phyloP scores from a whole-genome alignment of 768 basidiomycete genomes.

The Mycena belliarum region DNA sequence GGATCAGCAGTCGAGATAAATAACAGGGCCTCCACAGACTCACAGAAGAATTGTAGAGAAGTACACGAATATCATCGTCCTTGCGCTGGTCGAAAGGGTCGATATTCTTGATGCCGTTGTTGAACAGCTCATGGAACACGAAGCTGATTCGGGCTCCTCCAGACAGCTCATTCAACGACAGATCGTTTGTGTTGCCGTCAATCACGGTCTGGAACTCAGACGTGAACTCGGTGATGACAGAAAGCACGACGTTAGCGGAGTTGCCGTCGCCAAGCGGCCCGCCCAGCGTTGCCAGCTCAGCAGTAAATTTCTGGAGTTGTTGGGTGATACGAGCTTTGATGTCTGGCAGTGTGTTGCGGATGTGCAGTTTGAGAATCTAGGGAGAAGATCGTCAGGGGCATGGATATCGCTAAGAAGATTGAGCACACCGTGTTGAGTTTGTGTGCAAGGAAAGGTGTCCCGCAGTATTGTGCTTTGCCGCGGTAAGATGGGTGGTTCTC shows the following conservation, averaged over 20 bases:
- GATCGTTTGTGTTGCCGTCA: conserved; percentile 95
- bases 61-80: conserved; percentile 94
- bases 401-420: conserved; percentile 1
- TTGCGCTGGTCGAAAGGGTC: conserved; percentile 99
- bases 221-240: conserved; percentile 98
- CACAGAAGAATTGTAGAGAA: conserved; percentile 97
- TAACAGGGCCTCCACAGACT: conserved; percentile 31
- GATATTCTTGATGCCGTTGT: conserved; percentile 92
- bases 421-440: conserved; percentile 84
- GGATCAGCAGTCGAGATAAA: background rate
- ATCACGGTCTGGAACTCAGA: conserved; percentile 95
- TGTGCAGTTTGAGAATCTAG: conserved; percentile 99
- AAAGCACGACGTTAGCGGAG: conserved; percentile 89
- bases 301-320: conserved; percentile 85
- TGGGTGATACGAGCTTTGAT: conserved; percentile 95
- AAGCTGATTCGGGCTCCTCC: conserved; percentile 99
- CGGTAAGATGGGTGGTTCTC: conserved; percentile 93
- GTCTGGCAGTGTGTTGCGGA: conserved; percentile 95
- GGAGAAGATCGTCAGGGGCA: background rate
- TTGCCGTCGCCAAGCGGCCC: conserved; percentile 89
- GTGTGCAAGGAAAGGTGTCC: conserved; percentile 93
- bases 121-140: conserved; percentile 98
- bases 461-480: conserved; percentile 93
- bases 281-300: conserved; percentile 82
- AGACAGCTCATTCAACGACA: conserved; percentile 94